phyloP scores from a whole-genome alignment of 106 monocot species.

The Vanilla planifolia region DNA sequence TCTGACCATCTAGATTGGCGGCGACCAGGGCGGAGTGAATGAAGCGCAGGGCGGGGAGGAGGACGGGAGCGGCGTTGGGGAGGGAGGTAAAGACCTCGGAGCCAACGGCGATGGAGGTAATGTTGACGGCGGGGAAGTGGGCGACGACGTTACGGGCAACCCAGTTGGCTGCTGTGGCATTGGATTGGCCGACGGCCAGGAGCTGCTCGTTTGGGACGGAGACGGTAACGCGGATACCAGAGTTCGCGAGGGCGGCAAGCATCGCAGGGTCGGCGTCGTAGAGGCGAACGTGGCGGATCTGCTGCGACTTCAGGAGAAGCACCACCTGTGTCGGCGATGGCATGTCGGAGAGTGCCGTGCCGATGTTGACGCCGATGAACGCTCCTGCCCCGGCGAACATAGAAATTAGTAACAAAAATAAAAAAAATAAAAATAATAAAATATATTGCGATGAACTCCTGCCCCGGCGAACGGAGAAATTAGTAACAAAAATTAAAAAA shows the following conservation, averaged over 20 bases:
- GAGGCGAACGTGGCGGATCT: conserved; percentile 77
- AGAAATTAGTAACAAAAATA: background rate
- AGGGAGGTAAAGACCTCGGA: conserved; percentile 76
- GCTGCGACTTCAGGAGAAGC: conserved; percentile 66
- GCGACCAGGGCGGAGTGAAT: conserved; percentile 94
- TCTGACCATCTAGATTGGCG: conserved; percentile 63
- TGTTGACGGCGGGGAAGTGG: conserved; percentile 84
- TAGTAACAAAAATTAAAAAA: no score
- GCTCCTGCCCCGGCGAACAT: conserved; percentile 30
- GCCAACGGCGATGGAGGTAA: conserved; percentile 72
- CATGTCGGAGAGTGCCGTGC: conserved; percentile 67
- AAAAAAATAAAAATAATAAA: no score
- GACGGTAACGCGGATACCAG: conserved; percentile 67
- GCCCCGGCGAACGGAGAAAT: background rate
- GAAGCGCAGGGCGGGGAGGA: conserved; percentile 67
- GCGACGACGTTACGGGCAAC: conserved; percentile 74
- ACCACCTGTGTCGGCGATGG: conserved; percentile 87
- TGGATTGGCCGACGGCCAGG: conserved; percentile 86
- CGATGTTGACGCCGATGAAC: conserved; percentile 88
- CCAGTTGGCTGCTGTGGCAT: conserved; percentile 92
- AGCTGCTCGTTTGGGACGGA: conserved; percentile 95
- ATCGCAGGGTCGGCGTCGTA: conserved; percentile 77
- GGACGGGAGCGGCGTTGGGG: conserved; percentile 83
- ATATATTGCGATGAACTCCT: no score
- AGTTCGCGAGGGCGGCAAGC: conserved; percentile 68